These are phyloP conservation scores for Hippophae gyantsensis DNA, from an alignment of 306 rosid species.

Conservation along the genomic window DNA sequence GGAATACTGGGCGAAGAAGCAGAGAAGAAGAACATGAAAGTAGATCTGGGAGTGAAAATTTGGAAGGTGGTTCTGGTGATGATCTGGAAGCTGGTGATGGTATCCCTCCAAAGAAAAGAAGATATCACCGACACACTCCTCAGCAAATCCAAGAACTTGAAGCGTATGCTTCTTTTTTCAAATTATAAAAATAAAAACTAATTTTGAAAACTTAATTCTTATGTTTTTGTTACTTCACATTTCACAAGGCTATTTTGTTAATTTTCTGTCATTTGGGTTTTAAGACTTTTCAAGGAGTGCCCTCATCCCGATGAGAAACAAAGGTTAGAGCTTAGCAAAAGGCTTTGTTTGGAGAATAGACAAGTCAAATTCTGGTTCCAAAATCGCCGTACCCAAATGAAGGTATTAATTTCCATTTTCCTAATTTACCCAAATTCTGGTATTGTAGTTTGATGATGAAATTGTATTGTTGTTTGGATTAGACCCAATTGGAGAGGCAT, in stretches of 20 bases:
- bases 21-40: conserved; percentile 58
- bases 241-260: neutral
- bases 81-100: conserved; percentile 76
- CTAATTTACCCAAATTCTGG: neutral
- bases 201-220: too few species aligned
- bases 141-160: conserved; percentile 98
- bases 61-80: conserved; percentile 91
- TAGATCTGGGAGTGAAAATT: conserved; percentile 40
- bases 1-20: conserved; percentile 48
- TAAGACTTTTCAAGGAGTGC: conserved; percentile 80
- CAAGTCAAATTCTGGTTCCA: conserved; percentile 99
- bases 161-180: conserved; percentile 29
- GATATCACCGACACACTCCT: conserved; percentile 97
- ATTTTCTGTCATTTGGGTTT: neutral
- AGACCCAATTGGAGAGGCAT: conserved; percentile 96
- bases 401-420: conserved; percentile 34
- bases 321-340: conserved; percentile 65
- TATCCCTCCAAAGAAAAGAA: conserved; percentile 61
- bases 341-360: conserved; percentile 72
- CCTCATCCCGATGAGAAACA: conserved; percentile 99
- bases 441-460: conserved; percentile 1
- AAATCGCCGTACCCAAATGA: conserved; percentile 96
- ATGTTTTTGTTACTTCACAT: too few species aligned
- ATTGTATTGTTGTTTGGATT: conserved; percentile 6
- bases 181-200: neutral